Evolutionary conservation across 2,329 filamentous ascomycete species (phyloP).

Genomic region (Ramularia endophylla): DNA sequence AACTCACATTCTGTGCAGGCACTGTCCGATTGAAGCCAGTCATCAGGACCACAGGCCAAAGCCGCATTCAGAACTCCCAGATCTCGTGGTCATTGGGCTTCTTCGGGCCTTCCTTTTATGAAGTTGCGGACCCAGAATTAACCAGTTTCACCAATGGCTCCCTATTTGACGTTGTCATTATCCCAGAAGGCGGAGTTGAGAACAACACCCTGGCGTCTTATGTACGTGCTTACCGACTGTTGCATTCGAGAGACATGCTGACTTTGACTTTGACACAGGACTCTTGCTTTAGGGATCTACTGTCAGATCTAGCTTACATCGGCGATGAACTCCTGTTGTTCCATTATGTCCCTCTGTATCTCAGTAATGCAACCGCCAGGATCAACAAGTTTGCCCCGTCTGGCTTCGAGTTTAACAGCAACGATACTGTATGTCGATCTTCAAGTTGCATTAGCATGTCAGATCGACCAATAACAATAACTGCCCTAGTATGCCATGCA

Average conservation of each 20-base stretch:
- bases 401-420: slow-evolving; percentile 44
- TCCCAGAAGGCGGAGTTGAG: slow-evolving; percentile 45
- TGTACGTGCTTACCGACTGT: no score
- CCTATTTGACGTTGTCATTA: slow-evolving; percentile 44
- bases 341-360: slow-evolving; percentile 43
- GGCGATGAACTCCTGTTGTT: slow-evolving; percentile 40
- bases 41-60: slow-evolving; percentile 50
- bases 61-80: slow-evolving; percentile 50
- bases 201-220: slow-evolving; percentile 52
- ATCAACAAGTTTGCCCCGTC: slow-evolving; percentile 43
- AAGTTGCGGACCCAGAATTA: slow-evolving; percentile 35
- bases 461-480: no score
- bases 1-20: no score
- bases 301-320: slow-evolving; percentile 30
- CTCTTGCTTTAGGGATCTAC: slow-evolving; percentile 41
- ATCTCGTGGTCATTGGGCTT: slow-evolving; percentile 50
- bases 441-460: no score
- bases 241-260: no score
- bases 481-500: slow-evolving; percentile 42
- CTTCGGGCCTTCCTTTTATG: slow-evolving; percentile 44
- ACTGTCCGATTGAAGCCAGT: slow-evolving; percentile 46
- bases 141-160: slow-evolving; percentile 35
- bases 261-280: no score
- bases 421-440: slow-evolving; percentile 27
- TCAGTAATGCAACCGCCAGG: slow-evolving; percentile 40